These are phyloP conservation scores for Hansenula anomala DNA, from an alignment of 1,139 yeast genomes.

Conservation along the genomic window DNA sequence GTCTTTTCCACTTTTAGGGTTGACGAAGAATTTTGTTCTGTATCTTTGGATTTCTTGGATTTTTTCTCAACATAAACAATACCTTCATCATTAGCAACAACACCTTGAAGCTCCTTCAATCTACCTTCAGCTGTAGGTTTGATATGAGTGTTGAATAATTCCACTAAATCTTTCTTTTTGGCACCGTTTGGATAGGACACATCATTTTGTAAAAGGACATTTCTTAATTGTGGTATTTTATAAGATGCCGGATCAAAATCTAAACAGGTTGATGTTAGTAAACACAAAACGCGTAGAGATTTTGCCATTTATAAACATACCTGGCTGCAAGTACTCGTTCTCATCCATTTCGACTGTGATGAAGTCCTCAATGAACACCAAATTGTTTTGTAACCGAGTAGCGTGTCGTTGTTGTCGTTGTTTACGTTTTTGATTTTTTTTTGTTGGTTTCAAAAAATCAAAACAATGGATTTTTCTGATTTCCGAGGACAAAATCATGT, in stretches of 20 bases:
- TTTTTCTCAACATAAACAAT: constrained; percentile 22
- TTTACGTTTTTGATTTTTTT: constrained; percentile 1
- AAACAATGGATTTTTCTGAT: not conserved
- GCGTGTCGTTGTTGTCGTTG: not conserved
- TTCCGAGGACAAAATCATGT: too few relatives aligned
- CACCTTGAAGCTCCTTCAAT: constrained; percentile 12
- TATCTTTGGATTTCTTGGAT: constrained; percentile 3
- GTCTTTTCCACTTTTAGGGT: constrained; percentile 1
- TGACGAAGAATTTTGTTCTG: not conserved
- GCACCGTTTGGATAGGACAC: constrained; percentile 52
- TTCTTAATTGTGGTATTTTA: constrained; percentile 61
- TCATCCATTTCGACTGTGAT: constrained; percentile 12
- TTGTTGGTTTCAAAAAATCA: not conserved
- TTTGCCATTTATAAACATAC: too few relatives aligned
- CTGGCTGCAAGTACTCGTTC: constrained; percentile 20
- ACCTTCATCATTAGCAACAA: constrained; percentile 25
- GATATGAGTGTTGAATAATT: constrained; percentile 48
- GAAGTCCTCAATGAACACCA: not conserved
- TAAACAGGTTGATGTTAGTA: constrained; percentile 13
- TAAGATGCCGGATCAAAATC: constrained; percentile 61
- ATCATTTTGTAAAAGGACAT: constrained; percentile 50
- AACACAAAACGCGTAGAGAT: too few relatives aligned
- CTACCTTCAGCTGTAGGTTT: constrained; percentile 16
- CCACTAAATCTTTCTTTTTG: constrained; percentile 56
- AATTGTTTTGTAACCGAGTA: too few relatives aligned